These are phyloP conservation scores for Ceratocystis cacaofunesta DNA, from an alignment of 2,329 filamentous ascomycete species.

Conservation along the genomic window DNA sequence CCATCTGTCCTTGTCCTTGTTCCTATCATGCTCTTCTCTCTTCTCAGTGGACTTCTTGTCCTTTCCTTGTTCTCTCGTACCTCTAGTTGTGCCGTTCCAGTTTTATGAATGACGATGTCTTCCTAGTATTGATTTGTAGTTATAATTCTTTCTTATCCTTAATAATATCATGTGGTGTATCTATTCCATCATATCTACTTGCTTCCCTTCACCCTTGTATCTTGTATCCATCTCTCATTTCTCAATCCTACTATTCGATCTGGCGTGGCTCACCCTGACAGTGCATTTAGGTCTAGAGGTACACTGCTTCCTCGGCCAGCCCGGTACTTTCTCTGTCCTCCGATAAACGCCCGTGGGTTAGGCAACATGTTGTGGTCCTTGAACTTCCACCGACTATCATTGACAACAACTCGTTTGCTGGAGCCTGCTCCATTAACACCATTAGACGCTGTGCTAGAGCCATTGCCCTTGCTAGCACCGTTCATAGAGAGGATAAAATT, in stretches of 20 bases:
- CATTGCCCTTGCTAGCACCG: conserved; percentile 35
- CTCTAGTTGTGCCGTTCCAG: neutral
- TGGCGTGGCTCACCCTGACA: conserved; percentile 22
- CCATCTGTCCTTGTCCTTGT: neutral
- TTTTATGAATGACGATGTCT: conserved; percentile 3
- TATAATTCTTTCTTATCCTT: neutral
- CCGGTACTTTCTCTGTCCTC: conserved; percentile 64
- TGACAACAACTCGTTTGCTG: conserved; percentile 40
- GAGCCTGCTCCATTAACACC: conserved; percentile 20
- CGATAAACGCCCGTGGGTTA: conserved; percentile 66
- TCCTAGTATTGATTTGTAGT: conserved; percentile 4
- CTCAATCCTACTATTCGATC: neutral
- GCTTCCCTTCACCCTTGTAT: neutral
- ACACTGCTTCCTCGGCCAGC: conserved; percentile 90
- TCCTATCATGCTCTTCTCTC: neutral
- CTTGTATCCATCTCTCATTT: neutral
- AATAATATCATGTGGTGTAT: neutral
- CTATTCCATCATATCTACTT: neutral
- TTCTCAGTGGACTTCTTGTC: neutral
- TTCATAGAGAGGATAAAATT: conserved; percentile 59
- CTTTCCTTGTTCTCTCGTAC: neutral
- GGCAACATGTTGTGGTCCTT: conserved; percentile 69
- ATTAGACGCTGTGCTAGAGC: conserved; percentile 24
- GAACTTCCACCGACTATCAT: conserved; percentile 76
- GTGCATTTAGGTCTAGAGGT: conserved; percentile 62